Evolutionary conservation across 23 red algal genomes (phyloP), one percentile per base, ranked within the genome.

Genomic region (Pyropia haitanensis): DNA sequence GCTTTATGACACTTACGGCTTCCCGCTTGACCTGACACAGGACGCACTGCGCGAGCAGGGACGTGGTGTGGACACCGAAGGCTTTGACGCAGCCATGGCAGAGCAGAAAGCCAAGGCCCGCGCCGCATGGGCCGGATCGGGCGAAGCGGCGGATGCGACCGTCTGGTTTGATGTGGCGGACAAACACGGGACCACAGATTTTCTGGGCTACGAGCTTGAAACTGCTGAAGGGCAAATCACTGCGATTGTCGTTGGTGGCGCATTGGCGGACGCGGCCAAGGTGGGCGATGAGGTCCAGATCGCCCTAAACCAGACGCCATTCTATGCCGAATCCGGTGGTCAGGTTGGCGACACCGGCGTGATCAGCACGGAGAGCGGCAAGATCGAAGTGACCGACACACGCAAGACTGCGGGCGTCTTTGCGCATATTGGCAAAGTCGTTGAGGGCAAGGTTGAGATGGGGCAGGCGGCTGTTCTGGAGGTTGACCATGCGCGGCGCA

Each of bases 261-360:
- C n/a, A n/a, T n/a, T n/a, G n/a, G n/a, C n/a, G n/a, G n/a, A n/a
- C n/a, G 51, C 16, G 51, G n/a, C 51, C 16, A 16, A 16, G 7
- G 61, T 2, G 10, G 62, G 48, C 53, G 39, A 51, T 28, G 17
- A 15, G n/a, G 54, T 79, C 2, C 60, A 53, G 13, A 13, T 87
- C 10, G 51, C 80, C 56, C 27, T 78, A 20, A 56, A 87, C 23
- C 63, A 24, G 16, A 78, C 73, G 8, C 54, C 32, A 14, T 87
- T 87, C 61, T 87, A 87, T 63, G 81, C 71, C 24, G 73, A 87
- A 55, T 15, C 58, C 29, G 81, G 81, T n/a, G 81, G 81, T 18
- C 81, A 87, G 58, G 81, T 87, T 29, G 81, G 62, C 22, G 81
- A 87, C 53, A 72, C 61, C 5, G 81, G 81, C 58, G 51, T 55